A percentile compares a stretch with the other conserved stretches of the same genome.
These are phyloP conservation scores for Insectozyma bohioensis DNA, from an alignment of 1,139 yeast species.

Conservation along the genomic window DNA sequence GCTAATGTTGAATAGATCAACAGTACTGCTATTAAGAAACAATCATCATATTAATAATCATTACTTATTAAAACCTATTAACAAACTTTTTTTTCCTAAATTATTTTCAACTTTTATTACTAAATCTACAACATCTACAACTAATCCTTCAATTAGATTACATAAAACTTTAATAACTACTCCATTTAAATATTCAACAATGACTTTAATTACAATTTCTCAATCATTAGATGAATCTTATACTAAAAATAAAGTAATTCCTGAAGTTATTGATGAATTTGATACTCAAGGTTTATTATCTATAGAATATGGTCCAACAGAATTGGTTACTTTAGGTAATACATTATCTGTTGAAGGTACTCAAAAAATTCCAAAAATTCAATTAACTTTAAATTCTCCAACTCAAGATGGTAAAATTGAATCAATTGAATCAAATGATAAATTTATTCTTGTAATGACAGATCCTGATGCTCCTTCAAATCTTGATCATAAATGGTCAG, in stretches of 20 bases:
- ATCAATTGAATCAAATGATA: slow-evolving; percentile 43
- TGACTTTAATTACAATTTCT: slow-evolving; percentile 54
- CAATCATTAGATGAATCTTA: slow-evolving; percentile 63
- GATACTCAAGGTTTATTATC: slow-evolving; percentile 47
- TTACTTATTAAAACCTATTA: background rate
- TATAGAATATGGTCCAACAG: slow-evolving; percentile 49
- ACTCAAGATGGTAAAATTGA: slow-evolving; percentile 37
- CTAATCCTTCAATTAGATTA: no score
- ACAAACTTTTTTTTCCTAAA: background rate
- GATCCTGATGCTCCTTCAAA: slow-evolving; percentile 95
- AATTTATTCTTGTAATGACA: slow-evolving; percentile 73
- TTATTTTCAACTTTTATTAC: no score
- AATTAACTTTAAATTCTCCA: slow-evolving; percentile 60
- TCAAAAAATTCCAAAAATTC: slow-evolving; percentile 62
- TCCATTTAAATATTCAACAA: slow-evolving; percentile 13
- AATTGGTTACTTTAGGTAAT: slow-evolving; percentile 80
- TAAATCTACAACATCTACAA: no score
- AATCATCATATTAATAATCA: background rate
- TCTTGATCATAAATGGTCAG: slow-evolving; percentile 84
- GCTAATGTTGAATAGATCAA: slow-evolving; percentile 12
- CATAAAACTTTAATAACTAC: no score
- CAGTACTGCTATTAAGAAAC: slow-evolving; percentile 5
- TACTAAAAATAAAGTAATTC: slow-evolving; percentile 58
- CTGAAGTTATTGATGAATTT: slow-evolving; percentile 57
- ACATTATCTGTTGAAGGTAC: slow-evolving; percentile 63